A percentile compares a stretch with the other conserved stretches of the same genome.
Conservation (phyloP, 2,329 filamentous ascomycete genomes). For the Leptographium wingfieldii region DNA sequence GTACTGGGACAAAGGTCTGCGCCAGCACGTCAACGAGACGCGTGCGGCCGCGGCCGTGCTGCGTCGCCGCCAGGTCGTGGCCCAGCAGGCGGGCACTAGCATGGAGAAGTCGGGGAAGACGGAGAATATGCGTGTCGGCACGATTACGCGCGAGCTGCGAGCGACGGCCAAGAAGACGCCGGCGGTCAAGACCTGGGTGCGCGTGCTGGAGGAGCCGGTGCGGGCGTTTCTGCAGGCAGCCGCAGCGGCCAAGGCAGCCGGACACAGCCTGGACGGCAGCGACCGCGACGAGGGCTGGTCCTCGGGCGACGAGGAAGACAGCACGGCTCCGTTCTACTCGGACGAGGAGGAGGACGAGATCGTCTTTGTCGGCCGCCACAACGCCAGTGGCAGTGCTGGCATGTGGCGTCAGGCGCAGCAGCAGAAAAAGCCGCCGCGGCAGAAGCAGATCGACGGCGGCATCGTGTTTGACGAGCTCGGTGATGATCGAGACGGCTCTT, state of each 20-base stretch:
- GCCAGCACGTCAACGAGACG: constrained; percentile 37
- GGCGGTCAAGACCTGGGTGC: constrained; percentile 67
- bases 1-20: constrained; percentile 59
- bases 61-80: constrained; percentile 31
- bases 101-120: not conserved
- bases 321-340: constrained; percentile 12
- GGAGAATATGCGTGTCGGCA: constrained; percentile 26
- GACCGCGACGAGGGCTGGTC: constrained; percentile 25
- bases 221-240: constrained; percentile 55
- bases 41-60: constrained; percentile 25
- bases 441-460: constrained; percentile 46
- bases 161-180: constrained; percentile 68
- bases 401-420: constrained; percentile 21
- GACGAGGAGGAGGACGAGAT: constrained; percentile 86
- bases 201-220: constrained; percentile 75
- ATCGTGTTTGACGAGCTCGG: constrained; percentile 72
- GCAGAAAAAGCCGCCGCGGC: constrained; percentile 12
- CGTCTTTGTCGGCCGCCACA: constrained; percentile 66
- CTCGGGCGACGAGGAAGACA: not conserved
- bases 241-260: constrained; percentile 16
- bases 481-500: constrained; percentile 63
- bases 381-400: constrained; percentile 6
- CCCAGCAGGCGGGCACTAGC: constrained; percentile 22
- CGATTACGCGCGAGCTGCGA: constrained; percentile 68
- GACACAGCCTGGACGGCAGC: constrained; percentile 21